These are phyloP conservation scores for Myxozyma melibiosi DNA, from an alignment of 805 yeast genomes.

Conservation along the genomic window DNA sequence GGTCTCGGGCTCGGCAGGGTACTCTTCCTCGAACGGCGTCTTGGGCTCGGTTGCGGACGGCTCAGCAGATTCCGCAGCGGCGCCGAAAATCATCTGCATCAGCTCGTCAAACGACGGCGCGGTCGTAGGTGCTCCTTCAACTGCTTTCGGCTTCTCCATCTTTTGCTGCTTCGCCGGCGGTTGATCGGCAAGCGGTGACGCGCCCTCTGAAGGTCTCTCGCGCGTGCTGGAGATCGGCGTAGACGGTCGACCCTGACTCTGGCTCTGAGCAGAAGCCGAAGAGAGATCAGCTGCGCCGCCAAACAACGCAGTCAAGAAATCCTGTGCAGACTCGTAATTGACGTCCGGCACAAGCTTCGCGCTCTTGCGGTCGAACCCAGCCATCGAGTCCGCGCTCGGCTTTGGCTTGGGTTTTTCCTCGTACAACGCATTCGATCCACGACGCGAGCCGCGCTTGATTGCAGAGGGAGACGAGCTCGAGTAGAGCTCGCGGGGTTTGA, in stretches of 20 bases:
- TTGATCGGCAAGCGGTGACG: neutral
- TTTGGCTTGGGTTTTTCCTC: neutral
- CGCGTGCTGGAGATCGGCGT: too few species aligned
- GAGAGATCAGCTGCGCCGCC: conserved; percentile 20
- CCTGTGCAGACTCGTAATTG: conserved; percentile 29
- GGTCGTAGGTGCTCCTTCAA: conserved; percentile 1
- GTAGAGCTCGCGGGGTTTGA: conserved; percentile 21
- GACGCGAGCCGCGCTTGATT: conserved; percentile 27
- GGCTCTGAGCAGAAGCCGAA: neutral
- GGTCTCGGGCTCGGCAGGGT: conserved; percentile 3
- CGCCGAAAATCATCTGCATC: conserved; percentile 15
- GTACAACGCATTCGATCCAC: too few species aligned
- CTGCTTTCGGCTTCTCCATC: neutral
- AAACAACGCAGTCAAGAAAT: conserved; percentile 22
- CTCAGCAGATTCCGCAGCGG: neutral
- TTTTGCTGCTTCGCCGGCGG: conserved; percentile 5
- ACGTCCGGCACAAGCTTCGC: conserved; percentile 29
- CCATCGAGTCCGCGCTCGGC: neutral
- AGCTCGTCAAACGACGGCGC: conserved; percentile 9
- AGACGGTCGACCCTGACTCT: too few species aligned
- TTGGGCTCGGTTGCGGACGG: neutral
- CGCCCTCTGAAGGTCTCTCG: neutral
- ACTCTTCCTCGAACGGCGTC: neutral
- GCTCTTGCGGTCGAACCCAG: conserved; percentile 2
- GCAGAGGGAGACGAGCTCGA: neutral